Evolutionary conservation across 345 rosid species (phyloP), one percentile per base, ranked within the genome.

Genomic region (Cardamine occulta): DNA sequence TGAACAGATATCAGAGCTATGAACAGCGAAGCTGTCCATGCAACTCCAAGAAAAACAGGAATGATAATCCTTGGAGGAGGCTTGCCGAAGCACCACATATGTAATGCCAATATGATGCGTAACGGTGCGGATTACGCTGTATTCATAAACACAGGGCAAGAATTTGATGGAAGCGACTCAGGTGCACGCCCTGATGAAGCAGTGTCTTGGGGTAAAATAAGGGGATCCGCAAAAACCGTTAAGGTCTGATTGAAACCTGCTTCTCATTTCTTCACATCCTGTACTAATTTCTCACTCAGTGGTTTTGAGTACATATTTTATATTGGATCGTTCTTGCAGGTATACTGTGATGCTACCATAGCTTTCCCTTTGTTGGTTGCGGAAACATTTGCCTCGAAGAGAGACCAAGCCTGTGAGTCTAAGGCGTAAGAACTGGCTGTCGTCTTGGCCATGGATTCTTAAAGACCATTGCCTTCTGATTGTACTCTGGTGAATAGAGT

Each of bases 181-280:
- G 98, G 99, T 63, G 98, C 99, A 62, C 89, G 70, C 26, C 98
- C 98, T 51, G 97, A 90, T 72, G 98, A 95, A 83, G 99, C 97
- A 28, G 89, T 95, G 18, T 95, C 98, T 1, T 90, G 98, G 98
- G 99, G 98, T 61, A 89, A 90, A 86, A 85, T 95, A 39, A 90
- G 86, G 8, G 86, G 88, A 19, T 89, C 93, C 13, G 99, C 99
- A 55, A 90, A 86, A 84, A 80, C 85, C 13, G 96, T 92, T 4
- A 90, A 95, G 97, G 99, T 90, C 73, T 17, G 32, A 7, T 63
- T 67, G 52, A 28, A 55, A 53, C 26, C 23, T 40, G n/a, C 63
- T 48, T n/a, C 19, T 1, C 11, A 14, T n/a, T 31, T 61, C 18
- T 60, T 35, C 66, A n/a, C 34, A 40, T 59, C 68, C 17, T 15